These are phyloP conservation scores for Cordyceps militaris DNA, from an alignment of 2,329 filamentous ascomycete species.

Conservation along the genomic window DNA sequence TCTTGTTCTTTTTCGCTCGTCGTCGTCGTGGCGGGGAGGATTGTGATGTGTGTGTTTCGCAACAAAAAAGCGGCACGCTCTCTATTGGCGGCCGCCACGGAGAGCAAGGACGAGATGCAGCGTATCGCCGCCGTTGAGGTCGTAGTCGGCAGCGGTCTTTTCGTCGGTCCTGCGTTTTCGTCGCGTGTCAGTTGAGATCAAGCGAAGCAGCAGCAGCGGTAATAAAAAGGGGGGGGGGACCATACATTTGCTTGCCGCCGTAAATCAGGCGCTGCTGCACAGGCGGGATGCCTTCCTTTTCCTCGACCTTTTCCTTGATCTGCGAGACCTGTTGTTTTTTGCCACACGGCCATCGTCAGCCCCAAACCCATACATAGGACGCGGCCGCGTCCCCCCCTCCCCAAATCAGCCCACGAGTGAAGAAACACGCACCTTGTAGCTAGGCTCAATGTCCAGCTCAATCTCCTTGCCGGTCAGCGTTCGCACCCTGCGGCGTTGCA, in stretches of 20 bases:
- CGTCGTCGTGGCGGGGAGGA: no score
- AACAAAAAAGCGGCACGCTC: not conserved
- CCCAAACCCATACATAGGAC: no score
- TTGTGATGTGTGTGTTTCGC: no score
- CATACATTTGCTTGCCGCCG: conserved; percentile 94
- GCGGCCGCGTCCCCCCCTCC: not conserved
- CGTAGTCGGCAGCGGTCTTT: conserved; percentile 85
- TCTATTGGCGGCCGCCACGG: conserved; percentile 56
- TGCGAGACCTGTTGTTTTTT: conserved; percentile 61
- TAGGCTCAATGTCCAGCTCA: conserved; percentile 90
- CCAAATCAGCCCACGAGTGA: not conserved
- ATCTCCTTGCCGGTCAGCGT: conserved; percentile 98
- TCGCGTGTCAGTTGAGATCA: not conserved
- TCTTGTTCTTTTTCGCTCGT: no score
- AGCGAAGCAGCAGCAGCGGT: not conserved
- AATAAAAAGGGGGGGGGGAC: not conserved
- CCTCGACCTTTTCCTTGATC: conserved; percentile 98
- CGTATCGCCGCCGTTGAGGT: conserved; percentile 84
- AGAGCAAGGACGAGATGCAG: conserved; percentile 93
- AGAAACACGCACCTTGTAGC: conserved; percentile 68
- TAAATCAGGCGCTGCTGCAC: conserved; percentile 95
- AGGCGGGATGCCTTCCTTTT: conserved; percentile 97
- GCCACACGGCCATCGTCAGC: not conserved
- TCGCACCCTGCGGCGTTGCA: conserved; percentile 61
- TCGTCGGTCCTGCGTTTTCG: conserved; percentile 69